These are phyloP conservation scores for Diplodia seriata DNA, from an alignment of 2,329 filamentous ascomycete species.

Conservation along the genomic window DNA sequence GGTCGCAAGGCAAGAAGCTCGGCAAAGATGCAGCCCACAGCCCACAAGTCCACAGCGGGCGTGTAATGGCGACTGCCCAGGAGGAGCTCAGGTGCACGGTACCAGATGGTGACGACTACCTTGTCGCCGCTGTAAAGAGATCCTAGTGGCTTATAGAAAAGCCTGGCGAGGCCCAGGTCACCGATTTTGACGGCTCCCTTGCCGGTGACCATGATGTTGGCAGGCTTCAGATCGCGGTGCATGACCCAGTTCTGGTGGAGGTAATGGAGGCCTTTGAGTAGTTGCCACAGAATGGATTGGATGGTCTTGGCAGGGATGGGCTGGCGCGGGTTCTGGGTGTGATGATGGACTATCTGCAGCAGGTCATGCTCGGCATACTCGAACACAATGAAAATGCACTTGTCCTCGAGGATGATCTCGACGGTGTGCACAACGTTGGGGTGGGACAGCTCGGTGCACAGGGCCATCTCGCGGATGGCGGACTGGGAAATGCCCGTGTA, in stretches of 20 bases:
- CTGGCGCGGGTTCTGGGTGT: constrained; percentile 86
- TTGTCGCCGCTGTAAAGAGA: constrained; percentile 94
- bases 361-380: constrained; percentile 98
- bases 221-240: constrained; percentile 94
- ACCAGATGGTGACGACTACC: constrained; percentile 99
- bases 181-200: constrained; percentile 91
- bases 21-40: constrained; percentile 96
- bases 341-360: constrained; percentile 97
- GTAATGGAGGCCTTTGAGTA: constrained; percentile 93
- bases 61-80: constrained; percentile 96
- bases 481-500: constrained; percentile 99
- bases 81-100: constrained; percentile 91
- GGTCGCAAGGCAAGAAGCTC: constrained; percentile 88
- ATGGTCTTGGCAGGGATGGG: constrained; percentile 88
- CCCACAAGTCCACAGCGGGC: constrained; percentile 96
- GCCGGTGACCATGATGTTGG: constrained; percentile 98
- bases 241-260: constrained; percentile 97
- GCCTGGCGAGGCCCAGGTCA: constrained; percentile 86
- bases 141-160: constrained; percentile 93
- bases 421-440: constrained; percentile 87
- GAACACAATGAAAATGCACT: constrained; percentile 99
- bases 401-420: constrained; percentile 97
- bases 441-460: constrained; percentile 91
- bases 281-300: constrained; percentile 93
- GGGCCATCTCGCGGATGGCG: constrained; percentile 94